Evolutionary conservation across 2,329 filamentous ascomycete species (phyloP).

Genomic region (Trichoderma sp.): DNA sequence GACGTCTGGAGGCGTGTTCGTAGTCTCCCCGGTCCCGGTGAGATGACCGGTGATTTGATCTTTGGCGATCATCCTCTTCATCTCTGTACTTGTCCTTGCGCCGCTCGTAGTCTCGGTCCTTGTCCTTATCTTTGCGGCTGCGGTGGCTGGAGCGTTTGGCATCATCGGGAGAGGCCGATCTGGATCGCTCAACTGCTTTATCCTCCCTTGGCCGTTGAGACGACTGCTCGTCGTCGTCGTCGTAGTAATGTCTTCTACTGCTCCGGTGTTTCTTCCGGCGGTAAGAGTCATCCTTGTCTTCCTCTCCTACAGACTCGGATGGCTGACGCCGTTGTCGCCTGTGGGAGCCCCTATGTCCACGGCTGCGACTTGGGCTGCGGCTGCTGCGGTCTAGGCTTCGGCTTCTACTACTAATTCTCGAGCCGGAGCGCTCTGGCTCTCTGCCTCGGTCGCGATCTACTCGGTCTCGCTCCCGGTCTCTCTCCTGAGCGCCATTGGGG

Average conservation of each 20-base stretch:
- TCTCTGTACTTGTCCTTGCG: slow-evolving; percentile 45
- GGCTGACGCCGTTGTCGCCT: slow-evolving; percentile 53
- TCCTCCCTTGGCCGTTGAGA: slow-evolving; percentile 38
- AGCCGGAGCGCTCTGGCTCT: slow-evolving; percentile 32
- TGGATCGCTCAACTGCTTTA: slow-evolving; percentile 54
- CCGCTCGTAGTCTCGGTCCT: slow-evolving; percentile 41
- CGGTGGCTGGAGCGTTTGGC: slow-evolving; percentile 57
- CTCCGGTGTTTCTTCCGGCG: slow-evolving; percentile 52
- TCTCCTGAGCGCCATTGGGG: slow-evolving; percentile 21
- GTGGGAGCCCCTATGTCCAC: slow-evolving; percentile 46
- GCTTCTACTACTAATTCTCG: slow-evolving; percentile 34
- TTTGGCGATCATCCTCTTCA: slow-evolving; percentile 45
- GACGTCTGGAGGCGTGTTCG: slow-evolving; percentile 33
- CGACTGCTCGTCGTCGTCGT: slow-evolving; percentile 49
- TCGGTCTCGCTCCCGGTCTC: slow-evolving; percentile 19
- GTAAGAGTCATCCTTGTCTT: slow-evolving; percentile 45
- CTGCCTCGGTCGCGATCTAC: slow-evolving; percentile 20
- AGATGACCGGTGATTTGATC: slow-evolving; percentile 42
- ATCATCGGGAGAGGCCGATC: slow-evolving; percentile 63
- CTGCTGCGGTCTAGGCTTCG: slow-evolving; percentile 35
- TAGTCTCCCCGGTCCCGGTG: slow-evolving; percentile 43
- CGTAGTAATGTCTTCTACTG: slow-evolving; percentile 41
- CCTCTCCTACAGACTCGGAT: slow-evolving; percentile 50
- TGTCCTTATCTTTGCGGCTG: slow-evolving; percentile 57
- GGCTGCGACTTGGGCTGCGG: slow-evolving; percentile 42